Evolutionary conservation across 768 basidiomycete genomes (phyloP).

Genomic region (Mycena vitilis): DNA sequence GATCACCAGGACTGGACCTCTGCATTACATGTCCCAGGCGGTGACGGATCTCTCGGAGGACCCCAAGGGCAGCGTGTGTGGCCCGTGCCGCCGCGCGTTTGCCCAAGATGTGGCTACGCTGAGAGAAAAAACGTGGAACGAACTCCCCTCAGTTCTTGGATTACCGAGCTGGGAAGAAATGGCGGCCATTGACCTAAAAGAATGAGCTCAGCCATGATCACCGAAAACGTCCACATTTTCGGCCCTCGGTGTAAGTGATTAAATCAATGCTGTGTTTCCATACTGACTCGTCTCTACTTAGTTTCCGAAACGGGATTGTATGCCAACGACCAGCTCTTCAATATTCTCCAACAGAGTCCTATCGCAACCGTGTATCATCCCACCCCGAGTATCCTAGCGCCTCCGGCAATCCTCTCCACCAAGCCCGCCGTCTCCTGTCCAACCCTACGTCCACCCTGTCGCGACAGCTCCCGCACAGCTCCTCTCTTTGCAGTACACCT

Average conservation of each 20-base stretch:
- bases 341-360: neutral
- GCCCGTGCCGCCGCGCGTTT: constrained; percentile 56
- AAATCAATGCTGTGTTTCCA: no score
- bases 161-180: constrained; percentile 62
- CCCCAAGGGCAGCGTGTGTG: constrained; percentile 50
- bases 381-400: constrained; percentile 32
- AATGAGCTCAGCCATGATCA: no score
- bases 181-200: constrained; percentile 44
- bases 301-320: no score
- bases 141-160: constrained; percentile 57
- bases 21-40: constrained; percentile 66
- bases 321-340: no score
- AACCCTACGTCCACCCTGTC: constrained; percentile 28
- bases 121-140: constrained; percentile 59
- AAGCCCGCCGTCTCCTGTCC: constrained; percentile 29
- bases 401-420: constrained; percentile 34
- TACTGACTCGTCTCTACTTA: no score
- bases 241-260: neutral
- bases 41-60: constrained; percentile 52
- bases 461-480: constrained; percentile 28
- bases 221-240: no score
- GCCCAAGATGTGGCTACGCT: constrained; percentile 50
- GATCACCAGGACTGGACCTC: constrained; percentile 61
- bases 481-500: constrained; percentile 25
- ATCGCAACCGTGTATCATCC: constrained; percentile 29